Conservation (phyloP, 78 protist species). For the Polysphondylium violaceum region DNA sequence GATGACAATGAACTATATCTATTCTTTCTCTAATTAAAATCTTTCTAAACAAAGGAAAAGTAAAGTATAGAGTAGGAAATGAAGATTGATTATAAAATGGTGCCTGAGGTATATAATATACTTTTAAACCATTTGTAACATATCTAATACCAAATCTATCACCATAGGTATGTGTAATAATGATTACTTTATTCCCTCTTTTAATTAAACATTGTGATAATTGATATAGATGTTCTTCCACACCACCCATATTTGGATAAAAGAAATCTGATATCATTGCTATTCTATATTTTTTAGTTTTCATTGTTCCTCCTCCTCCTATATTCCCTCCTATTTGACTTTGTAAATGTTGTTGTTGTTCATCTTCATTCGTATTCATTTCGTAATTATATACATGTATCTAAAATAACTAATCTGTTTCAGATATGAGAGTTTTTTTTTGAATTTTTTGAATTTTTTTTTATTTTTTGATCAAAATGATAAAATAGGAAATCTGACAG, state of each 20-base stretch:
- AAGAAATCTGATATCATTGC: slow-evolving; percentile 97
- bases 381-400: not conserved
- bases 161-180: slow-evolving; percentile 94
- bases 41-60: slow-evolving; percentile 88
- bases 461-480: not conserved
- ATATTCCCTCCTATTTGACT: not conserved
- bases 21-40: slow-evolving; percentile 94
- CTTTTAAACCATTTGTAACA: slow-evolving; percentile 94
- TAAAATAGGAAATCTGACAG: too few relatives aligned
- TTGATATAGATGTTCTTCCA: slow-evolving; percentile 94
- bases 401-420: not conserved
- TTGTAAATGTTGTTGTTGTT: not conserved
- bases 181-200: slow-evolving; percentile 91
- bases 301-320: not conserved
- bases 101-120: slow-evolving; percentile 92
- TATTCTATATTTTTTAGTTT: slow-evolving; percentile 68
- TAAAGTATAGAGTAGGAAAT: slow-evolving; percentile 89
- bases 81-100: slow-evolving; percentile 70
- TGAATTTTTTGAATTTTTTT: not conserved
- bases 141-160: slow-evolving; percentile 93
- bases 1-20: slow-evolving; percentile 97
- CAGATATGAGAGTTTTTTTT: not conserved
- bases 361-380: not conserved
- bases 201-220: slow-evolving; percentile 90
- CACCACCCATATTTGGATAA: slow-evolving; percentile 98